Evolutionary conservation across 768 basidiomycete species (phyloP), one percentile per base, ranked within the genome.

Genomic region (Ephemerocybe angulata): DNA sequence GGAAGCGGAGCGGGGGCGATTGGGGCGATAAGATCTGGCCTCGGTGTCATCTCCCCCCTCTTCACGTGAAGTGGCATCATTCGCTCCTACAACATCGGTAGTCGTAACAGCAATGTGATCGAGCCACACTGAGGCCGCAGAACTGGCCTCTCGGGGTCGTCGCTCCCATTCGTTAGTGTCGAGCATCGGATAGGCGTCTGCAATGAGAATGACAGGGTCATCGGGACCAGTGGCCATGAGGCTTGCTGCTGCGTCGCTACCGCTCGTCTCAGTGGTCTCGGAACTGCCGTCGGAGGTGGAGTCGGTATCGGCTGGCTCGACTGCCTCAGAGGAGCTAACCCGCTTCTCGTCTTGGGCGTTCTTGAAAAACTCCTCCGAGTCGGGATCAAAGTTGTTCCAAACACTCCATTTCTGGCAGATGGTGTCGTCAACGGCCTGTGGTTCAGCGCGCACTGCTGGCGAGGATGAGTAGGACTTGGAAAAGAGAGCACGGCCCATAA

Each of bases 351-450:
- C 84, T 56, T 85, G 77, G 30, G 84, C 84, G 57, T 74, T 65
- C 51, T 70, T 71, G 64, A 86, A 86, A 64, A 88, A 88, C 59
- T 87, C 87, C 62, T 88, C 86, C n/a, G 86, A 84, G 68, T 90
- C 88, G 4, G 88, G 88, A 68, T 90, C 87, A 67, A 90, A 90
- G 10, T 80, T 74, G 64, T 87, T 86, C 69, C 74, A 76, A 58
- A 74, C 69, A 53, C 83, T 80, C 86, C 87, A 90, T 66, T 71
- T 82, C 66, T 82, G 75, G 75, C 73, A 83, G 24, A 38, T 27
- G 25, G 60, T 57, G 53, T 62, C 63, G 51, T 65, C 63, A 53
- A 57, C 52, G 30, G 65, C 65, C 58, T 81, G 78, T 52, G 76
- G 75, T 54, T 82, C 78, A 50, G 73, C 72, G 58, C 73, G 74